A percentile compares a stretch with the other conserved stretches of the same genome.
phyloP scores from a whole-genome alignment of 805 yeast species.

The Candida coleopterorum region DNA sequence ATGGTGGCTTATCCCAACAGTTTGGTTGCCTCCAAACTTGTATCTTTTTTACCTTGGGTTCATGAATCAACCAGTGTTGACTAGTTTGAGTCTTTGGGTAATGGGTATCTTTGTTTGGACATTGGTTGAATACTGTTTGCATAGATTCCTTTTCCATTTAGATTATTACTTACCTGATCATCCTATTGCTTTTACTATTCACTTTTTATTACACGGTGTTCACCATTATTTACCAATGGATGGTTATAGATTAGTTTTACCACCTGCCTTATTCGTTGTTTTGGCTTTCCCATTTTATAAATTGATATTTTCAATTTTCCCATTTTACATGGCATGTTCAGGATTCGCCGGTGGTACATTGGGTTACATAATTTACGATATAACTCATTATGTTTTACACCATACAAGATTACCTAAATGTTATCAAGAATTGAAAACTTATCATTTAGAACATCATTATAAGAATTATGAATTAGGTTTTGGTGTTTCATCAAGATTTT shows the following conservation, averaged over 20 bases:
- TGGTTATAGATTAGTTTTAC: conserved; percentile 86
- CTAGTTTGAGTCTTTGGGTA: conserved; percentile 55
- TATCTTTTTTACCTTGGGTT: conserved; percentile 59
- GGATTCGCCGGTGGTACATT: conserved; percentile 95
- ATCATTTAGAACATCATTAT: conserved; percentile 96
- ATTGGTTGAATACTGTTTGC: conserved; percentile 79
- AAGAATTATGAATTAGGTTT: conserved; percentile 95
- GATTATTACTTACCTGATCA: conserved; percentile 84
- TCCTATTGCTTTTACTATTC: conserved; percentile 69
- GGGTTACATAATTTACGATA: conserved; percentile 89
- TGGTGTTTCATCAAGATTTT: conserved; percentile 90
- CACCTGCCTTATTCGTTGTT: conserved; percentile 77
- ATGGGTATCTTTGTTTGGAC: conserved; percentile 94
- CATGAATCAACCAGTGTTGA: conserved; percentile 38
- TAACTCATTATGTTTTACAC: conserved; percentile 91
- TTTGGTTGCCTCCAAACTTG: conserved; percentile 83
- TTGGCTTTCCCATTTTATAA: conserved; percentile 78
- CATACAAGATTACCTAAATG: conserved; percentile 77
- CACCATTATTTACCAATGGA: conserved; percentile 99
- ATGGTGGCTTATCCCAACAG: conserved; percentile 85
- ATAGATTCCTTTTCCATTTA: conserved; percentile 89
- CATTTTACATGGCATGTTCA: conserved; percentile 80
- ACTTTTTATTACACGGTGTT: conserved; percentile 89
- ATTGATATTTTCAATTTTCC: conserved; percentile 70
- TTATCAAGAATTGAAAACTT: conserved; percentile 75